A percentile compares a stretch with the other conserved stretches of the same genome.
phyloP scores from a whole-genome alignment of 225 moss, liverwort and hornwort species.

The Climacium dendroides region DNA sequence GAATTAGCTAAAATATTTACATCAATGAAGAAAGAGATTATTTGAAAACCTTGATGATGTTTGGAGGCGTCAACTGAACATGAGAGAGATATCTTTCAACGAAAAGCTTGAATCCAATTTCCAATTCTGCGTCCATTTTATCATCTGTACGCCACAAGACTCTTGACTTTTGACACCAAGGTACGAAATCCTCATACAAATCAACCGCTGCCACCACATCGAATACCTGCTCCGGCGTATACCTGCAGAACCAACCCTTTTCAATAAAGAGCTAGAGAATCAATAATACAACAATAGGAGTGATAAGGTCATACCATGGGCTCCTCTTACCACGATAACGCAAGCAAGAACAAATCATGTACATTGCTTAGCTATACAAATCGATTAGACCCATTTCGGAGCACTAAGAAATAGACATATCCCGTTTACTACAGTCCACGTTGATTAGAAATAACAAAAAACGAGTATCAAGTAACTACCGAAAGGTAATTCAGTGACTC shows the following conservation, averaged over 20 bases:
- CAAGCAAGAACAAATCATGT: not conserved
- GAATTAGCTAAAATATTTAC: not conserved
- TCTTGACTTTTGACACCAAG: constrained; percentile 78
- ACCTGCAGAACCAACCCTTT: constrained; percentile 35
- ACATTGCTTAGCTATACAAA: not conserved
- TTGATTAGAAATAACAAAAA: not conserved
- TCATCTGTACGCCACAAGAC: constrained; percentile 56
- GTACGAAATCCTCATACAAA: constrained; percentile 94
- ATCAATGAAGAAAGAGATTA: not conserved
- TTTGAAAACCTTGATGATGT: constrained; percentile 52
- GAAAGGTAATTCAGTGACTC: not conserved
- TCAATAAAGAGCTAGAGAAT: not conserved
- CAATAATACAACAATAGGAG: not conserved
- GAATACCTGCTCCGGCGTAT: constrained; percentile 86
- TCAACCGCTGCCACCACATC: constrained; percentile 95
- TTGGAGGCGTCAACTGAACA: constrained; percentile 56
- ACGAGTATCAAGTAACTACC: not conserved
- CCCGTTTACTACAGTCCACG: not conserved
- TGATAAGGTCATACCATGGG: not conserved
- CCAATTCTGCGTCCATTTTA: constrained; percentile 76
- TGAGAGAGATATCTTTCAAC: constrained; percentile 91
- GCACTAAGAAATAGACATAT: not conserved
- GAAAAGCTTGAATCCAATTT: constrained; percentile 94
- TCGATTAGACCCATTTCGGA: not conserved
- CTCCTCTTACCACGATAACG: not conserved